These are phyloP conservation scores for Trypanosoma vivax DNA, from an alignment of 208 protist species.

Conservation along the genomic window DNA sequence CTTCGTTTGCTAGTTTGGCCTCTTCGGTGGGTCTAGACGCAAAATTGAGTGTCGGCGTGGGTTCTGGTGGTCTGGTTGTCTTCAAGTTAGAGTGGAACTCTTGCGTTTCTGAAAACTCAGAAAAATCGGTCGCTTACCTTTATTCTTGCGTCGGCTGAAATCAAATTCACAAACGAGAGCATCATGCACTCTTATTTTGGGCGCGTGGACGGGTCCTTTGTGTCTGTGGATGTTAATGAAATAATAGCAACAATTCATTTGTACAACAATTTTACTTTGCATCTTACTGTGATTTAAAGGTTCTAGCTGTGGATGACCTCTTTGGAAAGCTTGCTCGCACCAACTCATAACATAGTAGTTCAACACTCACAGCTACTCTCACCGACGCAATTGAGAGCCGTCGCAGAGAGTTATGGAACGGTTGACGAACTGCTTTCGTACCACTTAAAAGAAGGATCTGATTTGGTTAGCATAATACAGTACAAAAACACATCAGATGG, in stretches of 20 bases:
- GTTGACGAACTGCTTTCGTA: conserved; percentile 10
- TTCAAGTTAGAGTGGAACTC: conserved; percentile 46
- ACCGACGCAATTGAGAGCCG: conserved; percentile 1
- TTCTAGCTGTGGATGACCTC: conserved; percentile 5
- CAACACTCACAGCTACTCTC: conserved; percentile 1
- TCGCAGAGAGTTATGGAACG: conserved; percentile 11
- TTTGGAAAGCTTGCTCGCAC: conserved; percentile 8
- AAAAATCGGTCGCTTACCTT: conserved; percentile 29
- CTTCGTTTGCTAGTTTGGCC: conserved; percentile 35
- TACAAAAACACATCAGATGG: conserved; percentile 2
- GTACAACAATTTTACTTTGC: too few species aligned
- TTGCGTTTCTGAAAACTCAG: conserved; percentile 4
- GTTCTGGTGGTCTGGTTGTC: conserved; percentile 30
- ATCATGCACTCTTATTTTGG: too few species aligned
- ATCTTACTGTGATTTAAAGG: conserved; percentile 6
- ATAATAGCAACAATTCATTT: too few species aligned
- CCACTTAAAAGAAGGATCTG: not conserved
- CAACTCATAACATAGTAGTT: conserved; percentile 11
- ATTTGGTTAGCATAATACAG: conserved; percentile 11
- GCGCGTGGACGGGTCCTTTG: too few species aligned
- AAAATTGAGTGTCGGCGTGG: conserved; percentile 44
- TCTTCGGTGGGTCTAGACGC: conserved; percentile 17
- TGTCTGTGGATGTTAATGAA: too few species aligned
- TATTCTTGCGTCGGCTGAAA: conserved; percentile 51
- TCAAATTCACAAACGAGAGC: too few species aligned